Evolutionary conservation across 2,329 filamentous ascomycete genomes (phyloP), one percentile per base, ranked within the genome.

Genomic region (Drechslera avenae): DNA sequence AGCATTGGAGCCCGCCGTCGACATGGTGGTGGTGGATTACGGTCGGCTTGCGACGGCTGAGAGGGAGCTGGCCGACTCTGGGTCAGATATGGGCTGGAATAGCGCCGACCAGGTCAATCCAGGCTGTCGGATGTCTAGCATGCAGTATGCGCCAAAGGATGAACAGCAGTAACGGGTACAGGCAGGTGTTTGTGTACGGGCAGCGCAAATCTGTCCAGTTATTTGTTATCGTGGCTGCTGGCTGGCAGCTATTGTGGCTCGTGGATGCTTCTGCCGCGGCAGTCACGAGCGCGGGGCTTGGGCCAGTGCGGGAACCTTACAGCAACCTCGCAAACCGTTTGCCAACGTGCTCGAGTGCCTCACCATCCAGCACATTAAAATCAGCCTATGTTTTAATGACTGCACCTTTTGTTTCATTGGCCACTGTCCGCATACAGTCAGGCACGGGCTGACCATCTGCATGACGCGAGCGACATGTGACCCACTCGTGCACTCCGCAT

Each of bases 1-100:
- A 16, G 64, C 57, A 44, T 60, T 65, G 35, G 61, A 58, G 32
- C 53, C 57, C 39, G 59, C 51, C 18, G 58, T 61, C 16, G 64
- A 57, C 59, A 66, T 64, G 34, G 39, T 58, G 21, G 42, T 35
- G 39, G 44, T 50, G 45, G 50, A 36, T 40, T 46, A 23, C 37
- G 44, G 52, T 50, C 45, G 50, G 57, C 50, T 60, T 56, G 55
- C 57, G 50, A 49, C 57, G 57, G 57, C 52, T 56, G 50, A 56
- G 50, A 42, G 26, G 26, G 26, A 13, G 19, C 35, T 39, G 50
- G 43, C 44, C 31, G 52, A 18, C 40, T 46, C 30, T 53, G 52
- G 50, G 21, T 39, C 46, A 34, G 50, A 41, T 45, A 47, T 31
- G 48, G 39, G 28, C 43, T 46, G 31, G 35, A 39, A 26, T 35